Base-by-base conservation (phyloP, 352 stramenopile species). In the Albugo laibachii region DNA sequence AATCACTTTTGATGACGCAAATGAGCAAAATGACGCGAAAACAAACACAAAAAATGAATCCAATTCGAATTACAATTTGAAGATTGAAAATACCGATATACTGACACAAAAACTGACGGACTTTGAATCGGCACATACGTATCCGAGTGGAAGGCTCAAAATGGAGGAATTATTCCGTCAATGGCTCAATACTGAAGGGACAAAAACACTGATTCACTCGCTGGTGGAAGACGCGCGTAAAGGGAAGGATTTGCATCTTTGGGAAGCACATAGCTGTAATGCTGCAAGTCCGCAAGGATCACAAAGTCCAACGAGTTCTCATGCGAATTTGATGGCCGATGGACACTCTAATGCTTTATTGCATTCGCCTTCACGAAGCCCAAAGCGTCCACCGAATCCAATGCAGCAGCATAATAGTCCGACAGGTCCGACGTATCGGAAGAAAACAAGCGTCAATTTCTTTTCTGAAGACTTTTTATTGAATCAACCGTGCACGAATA, bases 101-200 rank as follows among this genome's bases (percentile, higher is more conserved):
- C 24, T 31, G 3, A 8, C 8, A 10, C 24, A 31, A 31, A 31
- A 31, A 20, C 61, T 87, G 54, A 83, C 75, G 38, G 75, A 87
- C 59, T 84, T 87, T 49, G 75, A 87, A 54, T 82, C 61, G 48
- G 71, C 75, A 42, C 70, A 86, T 39, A 37, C 83, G 56, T 91
- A 71, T 44, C 72, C 72, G 3, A 83, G 70, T 14, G 77, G 67
- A 3, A 68, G 77, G 46, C 72, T 83, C 62, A 91, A 91, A 60
- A 86, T 91, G 77, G 77, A 91, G 54, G 74, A 91, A 48, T 62
- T 91, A 3, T 91, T 87, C 49, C 70, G 74, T 21, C 72, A 85
- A 54, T 91, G 75, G 74, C 70, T 91, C n/a, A 86, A 80, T 45
- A 65, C 84, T 16, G 77, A 91, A 40, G 66, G 70, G 45, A 87